Conservation (phyloP, 345 rosid genomes). For the Moringa oleifera region DNA sequence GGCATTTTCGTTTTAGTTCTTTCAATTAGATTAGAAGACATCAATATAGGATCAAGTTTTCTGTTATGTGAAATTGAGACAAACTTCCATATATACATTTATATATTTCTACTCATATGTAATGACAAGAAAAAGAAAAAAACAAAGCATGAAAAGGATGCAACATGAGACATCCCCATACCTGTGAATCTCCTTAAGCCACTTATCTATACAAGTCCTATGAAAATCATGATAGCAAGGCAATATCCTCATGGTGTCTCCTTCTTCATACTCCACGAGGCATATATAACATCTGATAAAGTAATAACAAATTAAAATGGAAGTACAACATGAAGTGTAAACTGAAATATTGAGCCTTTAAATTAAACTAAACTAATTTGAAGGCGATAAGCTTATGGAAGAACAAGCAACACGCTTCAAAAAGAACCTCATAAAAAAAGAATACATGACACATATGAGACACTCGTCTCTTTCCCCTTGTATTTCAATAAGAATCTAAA, state of each 20-base stretch:
- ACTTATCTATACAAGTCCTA: slow-evolving; percentile 76
- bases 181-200: slow-evolving; percentile 99
- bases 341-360: too few relatives aligned
- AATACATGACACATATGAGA: too few relatives aligned
- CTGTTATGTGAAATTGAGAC: too few relatives aligned
- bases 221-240: slow-evolving; percentile 96
- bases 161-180: slow-evolving; percentile 16
- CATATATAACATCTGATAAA: slow-evolving; percentile 84
- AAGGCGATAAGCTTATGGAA: background rate
- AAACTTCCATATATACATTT: too few relatives aligned
- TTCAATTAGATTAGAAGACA: too few relatives aligned
- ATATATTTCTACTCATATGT: background rate
- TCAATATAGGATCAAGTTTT: too few relatives aligned
- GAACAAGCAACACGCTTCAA: background rate
- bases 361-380: background rate
- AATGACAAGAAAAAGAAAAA: background rate
- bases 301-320: background rate
- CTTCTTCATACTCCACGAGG: slow-evolving; percentile 95
- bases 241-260: slow-evolving; percentile 71
- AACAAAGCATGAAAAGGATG: background rate
- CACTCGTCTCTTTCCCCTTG: too few relatives aligned
- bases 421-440: too few relatives aligned
- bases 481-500: too few relatives aligned
- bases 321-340: too few relatives aligned
- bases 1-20: too few relatives aligned